A percentile compares a stretch with the other conserved stretches of the same genome.
These are phyloP conservation scores for Acanthamoeba quina DNA, from an alignment of 208 protist genomes.

Conservation along the genomic window DNA sequence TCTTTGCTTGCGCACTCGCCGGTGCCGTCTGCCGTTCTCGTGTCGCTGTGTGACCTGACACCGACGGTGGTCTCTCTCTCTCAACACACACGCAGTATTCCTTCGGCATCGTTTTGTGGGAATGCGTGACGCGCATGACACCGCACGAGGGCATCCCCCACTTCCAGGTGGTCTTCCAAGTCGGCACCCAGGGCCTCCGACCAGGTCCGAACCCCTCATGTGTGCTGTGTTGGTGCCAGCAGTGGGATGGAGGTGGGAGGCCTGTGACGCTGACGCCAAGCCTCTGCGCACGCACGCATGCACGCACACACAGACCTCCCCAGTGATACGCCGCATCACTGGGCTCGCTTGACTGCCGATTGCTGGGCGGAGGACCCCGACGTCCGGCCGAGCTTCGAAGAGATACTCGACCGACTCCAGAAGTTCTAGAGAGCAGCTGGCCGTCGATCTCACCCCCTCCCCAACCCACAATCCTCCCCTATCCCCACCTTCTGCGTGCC, in stretches of 20 bases:
- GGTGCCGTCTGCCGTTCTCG: too few relatives aligned
- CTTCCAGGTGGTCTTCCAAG: slow-evolving; percentile 73
- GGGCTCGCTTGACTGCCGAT: slow-evolving; percentile 55
- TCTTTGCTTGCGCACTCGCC: background rate
- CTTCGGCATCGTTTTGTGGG: slow-evolving; percentile 69
- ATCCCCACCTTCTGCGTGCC: background rate
- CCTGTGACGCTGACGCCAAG: background rate
- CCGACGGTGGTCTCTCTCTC: background rate
- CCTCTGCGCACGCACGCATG: background rate
- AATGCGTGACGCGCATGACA: slow-evolving; percentile 59
- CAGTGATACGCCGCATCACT: slow-evolving; percentile 31
- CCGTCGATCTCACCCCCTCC: background rate
- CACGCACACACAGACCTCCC: slow-evolving; percentile 31
- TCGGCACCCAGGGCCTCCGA: slow-evolving; percentile 69
- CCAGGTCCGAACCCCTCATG: background rate
- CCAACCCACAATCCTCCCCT: background rate
- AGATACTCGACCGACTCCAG: slow-evolving; percentile 53
- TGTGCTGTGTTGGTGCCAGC: background rate
- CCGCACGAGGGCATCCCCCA: slow-evolving; percentile 65
- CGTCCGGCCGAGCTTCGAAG: slow-evolving; percentile 59
- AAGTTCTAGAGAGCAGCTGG: background rate
- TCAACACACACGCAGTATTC: background rate
- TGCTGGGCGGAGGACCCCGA: slow-evolving; percentile 71
- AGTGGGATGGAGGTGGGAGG: background rate
- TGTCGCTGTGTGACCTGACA: too few relatives aligned